phyloP scores from a whole-genome alignment of 352 stramenopile genomes.

The Aphanomyces cochlioides region DNA sequence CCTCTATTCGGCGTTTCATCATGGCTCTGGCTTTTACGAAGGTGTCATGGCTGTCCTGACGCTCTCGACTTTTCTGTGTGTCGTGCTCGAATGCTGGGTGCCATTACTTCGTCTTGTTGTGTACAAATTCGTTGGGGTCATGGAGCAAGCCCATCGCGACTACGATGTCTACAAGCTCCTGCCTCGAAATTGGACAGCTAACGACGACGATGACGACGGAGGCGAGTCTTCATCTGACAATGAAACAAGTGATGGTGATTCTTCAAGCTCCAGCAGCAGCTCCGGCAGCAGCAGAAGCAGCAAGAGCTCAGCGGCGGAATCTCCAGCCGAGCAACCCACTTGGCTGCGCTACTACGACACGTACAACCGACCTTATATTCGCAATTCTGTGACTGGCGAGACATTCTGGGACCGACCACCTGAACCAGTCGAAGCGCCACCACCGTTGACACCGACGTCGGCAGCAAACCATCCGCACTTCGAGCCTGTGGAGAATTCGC shows the following conservation, averaged over 20 bases:
- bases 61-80: conserved; percentile 41
- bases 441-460: background rate
- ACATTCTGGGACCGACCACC: conserved; percentile 62
- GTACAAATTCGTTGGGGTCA: conserved; percentile 45
- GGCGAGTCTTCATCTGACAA: conserved; percentile 22
- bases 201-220: conserved; percentile 32
- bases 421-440: background rate
- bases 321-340: background rate
- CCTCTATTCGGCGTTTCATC: conserved; percentile 61
- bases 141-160: conserved; percentile 53
- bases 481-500: background rate
- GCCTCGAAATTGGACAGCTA: conserved; percentile 66
- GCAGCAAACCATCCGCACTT: background rate
- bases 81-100: conserved; percentile 64
- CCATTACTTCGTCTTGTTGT: conserved; percentile 64
- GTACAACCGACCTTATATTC: conserved; percentile 52
- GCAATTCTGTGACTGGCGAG: conserved; percentile 63
- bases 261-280: background rate
- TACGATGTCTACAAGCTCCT: conserved; percentile 50
- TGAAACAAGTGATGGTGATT: background rate
- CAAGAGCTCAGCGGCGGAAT: conserved; percentile 18
- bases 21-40: conserved; percentile 49
- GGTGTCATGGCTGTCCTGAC: conserved; percentile 44
- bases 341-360: conserved; percentile 66
- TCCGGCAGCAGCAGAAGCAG: conserved; percentile 30